Conservation (phyloP, 768 basidiomycete genomes). For the Kwoniella sp. region DNA sequence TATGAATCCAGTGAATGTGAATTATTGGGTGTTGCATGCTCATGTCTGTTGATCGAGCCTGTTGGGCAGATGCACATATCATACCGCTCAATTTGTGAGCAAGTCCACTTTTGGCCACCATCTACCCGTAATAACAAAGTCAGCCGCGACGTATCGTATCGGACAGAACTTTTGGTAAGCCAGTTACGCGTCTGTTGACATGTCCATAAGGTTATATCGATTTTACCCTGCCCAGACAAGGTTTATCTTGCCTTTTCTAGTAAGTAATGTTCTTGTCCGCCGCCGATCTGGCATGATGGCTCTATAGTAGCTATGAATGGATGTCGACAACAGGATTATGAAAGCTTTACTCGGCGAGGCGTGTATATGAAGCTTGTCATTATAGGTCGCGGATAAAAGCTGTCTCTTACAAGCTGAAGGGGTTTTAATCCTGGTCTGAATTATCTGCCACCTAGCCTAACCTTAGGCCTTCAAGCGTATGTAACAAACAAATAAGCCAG, state of each 20-base stretch:
- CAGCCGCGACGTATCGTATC: conserved; percentile 4
- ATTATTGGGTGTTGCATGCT: no score
- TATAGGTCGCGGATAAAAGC: no score
- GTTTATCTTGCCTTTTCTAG: neutral
- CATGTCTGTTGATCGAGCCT: no score
- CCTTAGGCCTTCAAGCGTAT: no score
- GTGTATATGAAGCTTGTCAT: no score
- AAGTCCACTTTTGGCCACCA: neutral
- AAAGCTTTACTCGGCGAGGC: no score
- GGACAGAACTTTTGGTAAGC: conserved; percentile 2
- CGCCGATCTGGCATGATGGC: neutral
- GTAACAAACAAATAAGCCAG: no score
- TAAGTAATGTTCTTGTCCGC: conserved; percentile 4
- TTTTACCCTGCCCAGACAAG: conserved; percentile 1
- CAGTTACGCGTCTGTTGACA: conserved; percentile 4
- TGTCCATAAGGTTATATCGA: conserved; percentile 23
- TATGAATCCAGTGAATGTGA: neutral
- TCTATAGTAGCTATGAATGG: neutral
- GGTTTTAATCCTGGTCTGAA: no score
- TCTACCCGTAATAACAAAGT: neutral
- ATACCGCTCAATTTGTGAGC: neutral
- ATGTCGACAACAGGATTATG: no score
- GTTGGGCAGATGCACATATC: no score
- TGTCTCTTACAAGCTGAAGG: no score
- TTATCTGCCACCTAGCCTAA: no score